Percentiles rank a stretch among this genome's conserved stretches.
Conservation (phyloP, 2,329 filamentous ascomycete species). For the Cladophialophora chaetospira region DNA sequence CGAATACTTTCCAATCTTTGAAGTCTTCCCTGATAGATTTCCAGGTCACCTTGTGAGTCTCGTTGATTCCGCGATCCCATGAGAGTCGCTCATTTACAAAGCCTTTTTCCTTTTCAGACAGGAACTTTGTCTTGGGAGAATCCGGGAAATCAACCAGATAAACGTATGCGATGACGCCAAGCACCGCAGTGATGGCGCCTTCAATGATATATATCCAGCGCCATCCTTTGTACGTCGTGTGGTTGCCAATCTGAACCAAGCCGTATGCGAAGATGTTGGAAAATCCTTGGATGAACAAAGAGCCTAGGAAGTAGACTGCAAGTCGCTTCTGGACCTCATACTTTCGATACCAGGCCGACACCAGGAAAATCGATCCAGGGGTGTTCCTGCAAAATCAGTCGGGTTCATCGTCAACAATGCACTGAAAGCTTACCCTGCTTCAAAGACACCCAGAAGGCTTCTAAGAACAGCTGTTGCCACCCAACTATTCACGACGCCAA, state of each 20-base stretch:
- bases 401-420: not conserved
- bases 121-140: slow-evolving; percentile 40
- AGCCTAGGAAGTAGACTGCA: slow-evolving; percentile 19
- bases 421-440: slow-evolving; percentile 42
- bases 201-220: slow-evolving; percentile 55
- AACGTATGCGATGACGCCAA: slow-evolving; percentile 33
- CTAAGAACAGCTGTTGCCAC: slow-evolving; percentile 30
- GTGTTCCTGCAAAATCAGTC: slow-evolving; percentile 9
- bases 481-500: slow-evolving; percentile 36
- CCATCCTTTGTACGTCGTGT: slow-evolving; percentile 38
- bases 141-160: slow-evolving; percentile 19
- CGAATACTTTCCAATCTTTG: slow-evolving; percentile 51
- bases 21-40: slow-evolving; percentile 43
- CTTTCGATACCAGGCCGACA: slow-evolving; percentile 24
- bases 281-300: slow-evolving; percentile 14
- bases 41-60: slow-evolving; percentile 51
- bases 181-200: slow-evolving; percentile 39
- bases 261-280: slow-evolving; percentile 28
- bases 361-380: slow-evolving; percentile 25
- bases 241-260: slow-evolving; percentile 23
- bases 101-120: slow-evolving; percentile 19
- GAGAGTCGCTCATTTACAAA: slow-evolving; percentile 49
- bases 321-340: slow-evolving; percentile 28
- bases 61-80: slow-evolving; percentile 59
- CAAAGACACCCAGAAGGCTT: slow-evolving; percentile 61